Conservation (phyloP, 2,329 filamentous ascomycete genomes). For the Aciculosporium take region DNA sequence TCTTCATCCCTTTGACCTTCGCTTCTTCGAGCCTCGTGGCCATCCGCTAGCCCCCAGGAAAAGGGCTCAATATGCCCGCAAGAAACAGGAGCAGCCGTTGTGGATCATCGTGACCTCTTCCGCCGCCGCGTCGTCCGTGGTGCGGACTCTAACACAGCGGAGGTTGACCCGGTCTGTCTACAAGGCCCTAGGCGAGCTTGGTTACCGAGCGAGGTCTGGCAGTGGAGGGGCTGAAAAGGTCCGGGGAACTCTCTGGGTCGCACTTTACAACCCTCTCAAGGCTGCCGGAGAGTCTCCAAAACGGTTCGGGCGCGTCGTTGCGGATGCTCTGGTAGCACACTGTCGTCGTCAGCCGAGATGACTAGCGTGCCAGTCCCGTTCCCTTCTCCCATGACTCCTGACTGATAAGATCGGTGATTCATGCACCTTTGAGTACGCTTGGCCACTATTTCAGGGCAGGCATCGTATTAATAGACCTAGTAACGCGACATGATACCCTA, state of each 20-base stretch:
- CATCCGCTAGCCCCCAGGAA: conserved; percentile 17
- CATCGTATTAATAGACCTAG: too few relatives aligned
- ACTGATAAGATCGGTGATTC: too few relatives aligned
- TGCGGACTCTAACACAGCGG: conserved; percentile 13
- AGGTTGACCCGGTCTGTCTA: conserved; percentile 16
- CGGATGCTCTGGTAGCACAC: conserved; percentile 5
- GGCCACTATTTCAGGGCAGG: too few relatives aligned
- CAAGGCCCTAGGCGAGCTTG: conserved; percentile 13
- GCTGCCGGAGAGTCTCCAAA: conserved; percentile 8
- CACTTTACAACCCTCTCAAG: conserved; percentile 9
- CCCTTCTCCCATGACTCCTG: too few relatives aligned
- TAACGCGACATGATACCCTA: too few relatives aligned
- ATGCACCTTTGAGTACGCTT: too few relatives aligned
- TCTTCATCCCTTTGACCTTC: conserved; percentile 19
- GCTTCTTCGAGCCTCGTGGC: conserved; percentile 18
- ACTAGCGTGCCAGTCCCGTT: too few relatives aligned
- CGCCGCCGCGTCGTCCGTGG: conserved; percentile 10
- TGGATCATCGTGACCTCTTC: conserved; percentile 17
- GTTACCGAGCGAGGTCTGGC: conserved; percentile 10
- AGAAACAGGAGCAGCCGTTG: conserved; percentile 15
- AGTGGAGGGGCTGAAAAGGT: conserved; percentile 8
- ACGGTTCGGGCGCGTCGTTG: conserved; percentile 11
- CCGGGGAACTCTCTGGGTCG: conserved; percentile 15
- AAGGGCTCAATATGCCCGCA: conserved; percentile 15
- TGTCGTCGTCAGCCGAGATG: not conserved